These are phyloP conservation scores for Pythium aphanidermatum DNA, from an alignment of 352 stramenopile species.

Conservation along the genomic window DNA sequence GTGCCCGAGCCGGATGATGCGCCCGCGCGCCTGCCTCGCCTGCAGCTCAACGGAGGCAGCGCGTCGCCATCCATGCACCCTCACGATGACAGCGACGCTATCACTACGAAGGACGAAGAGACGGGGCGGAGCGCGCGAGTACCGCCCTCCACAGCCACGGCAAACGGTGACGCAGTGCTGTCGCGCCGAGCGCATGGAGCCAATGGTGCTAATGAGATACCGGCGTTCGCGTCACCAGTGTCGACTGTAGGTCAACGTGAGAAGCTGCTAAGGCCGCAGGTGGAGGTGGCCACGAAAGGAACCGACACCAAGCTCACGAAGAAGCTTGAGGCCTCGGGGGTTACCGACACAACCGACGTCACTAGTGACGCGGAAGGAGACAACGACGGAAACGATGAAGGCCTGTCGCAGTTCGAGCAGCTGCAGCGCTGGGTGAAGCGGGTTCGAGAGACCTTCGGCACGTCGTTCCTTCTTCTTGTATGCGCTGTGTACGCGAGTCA, in stretches of 20 bases:
- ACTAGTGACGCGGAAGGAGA: conserved; percentile 7
- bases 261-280: conserved; percentile 10
- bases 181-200: not conserved
- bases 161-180: conserved; percentile 1
- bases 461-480: conserved; percentile 63
- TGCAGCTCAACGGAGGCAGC: too few relatives aligned
- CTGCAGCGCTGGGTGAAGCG: conserved; percentile 41
- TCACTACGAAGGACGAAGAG: too few relatives aligned
- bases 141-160: too few relatives aligned
- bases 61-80: too few relatives aligned
- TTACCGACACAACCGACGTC: conserved; percentile 8
- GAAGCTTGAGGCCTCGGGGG: conserved; percentile 1
- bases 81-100: too few relatives aligned
- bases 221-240: conserved; percentile 2
- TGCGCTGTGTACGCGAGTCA: conserved; percentile 92
- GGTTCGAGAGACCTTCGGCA: conserved; percentile 59
- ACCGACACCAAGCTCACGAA: conserved; percentile 4
- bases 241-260: conserved; percentile 3
- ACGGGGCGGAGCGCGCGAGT: too few relatives aligned
- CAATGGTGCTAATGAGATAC: not conserved
- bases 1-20: too few relatives aligned
- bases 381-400: not conserved
- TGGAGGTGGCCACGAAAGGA: conserved; percentile 5
- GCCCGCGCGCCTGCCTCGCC: too few relatives aligned
- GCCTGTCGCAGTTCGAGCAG: conserved; percentile 33